Conservation (phyloP, 352 stramenopile genomes). For the Phytophthora megakarya region DNA sequence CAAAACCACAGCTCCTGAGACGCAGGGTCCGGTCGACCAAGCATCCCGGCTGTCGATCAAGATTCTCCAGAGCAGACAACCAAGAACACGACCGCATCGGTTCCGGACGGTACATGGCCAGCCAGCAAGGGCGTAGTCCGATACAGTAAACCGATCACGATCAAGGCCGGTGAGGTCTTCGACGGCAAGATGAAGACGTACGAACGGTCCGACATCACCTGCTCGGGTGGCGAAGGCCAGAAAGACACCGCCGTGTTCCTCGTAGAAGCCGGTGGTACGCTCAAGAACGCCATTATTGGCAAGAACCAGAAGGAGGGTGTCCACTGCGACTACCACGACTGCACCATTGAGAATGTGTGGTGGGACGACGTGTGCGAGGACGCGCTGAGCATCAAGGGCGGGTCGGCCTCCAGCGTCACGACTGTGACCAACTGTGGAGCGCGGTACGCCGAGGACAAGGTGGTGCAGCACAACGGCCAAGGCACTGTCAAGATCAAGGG, state of each 20-base stretch:
- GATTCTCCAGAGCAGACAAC: no score
- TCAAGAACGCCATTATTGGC: slow-evolving; percentile 54
- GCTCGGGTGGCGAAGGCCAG: slow-evolving; percentile 36
- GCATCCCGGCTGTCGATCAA: no score
- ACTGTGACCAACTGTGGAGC: slow-evolving; percentile 41
- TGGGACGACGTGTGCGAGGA: slow-evolving; percentile 35
- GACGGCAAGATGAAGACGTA: slow-evolving; percentile 46
- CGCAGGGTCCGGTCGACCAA: no score
- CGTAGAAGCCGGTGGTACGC: slow-evolving; percentile 39
- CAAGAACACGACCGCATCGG: no score
- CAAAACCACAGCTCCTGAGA: no score
- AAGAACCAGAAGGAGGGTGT: slow-evolving; percentile 42
- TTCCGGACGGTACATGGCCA: slow-evolving; percentile 25
- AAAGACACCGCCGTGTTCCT: slow-evolving; percentile 42
- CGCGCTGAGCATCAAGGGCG: slow-evolving; percentile 43
- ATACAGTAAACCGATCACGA: slow-evolving; percentile 31
- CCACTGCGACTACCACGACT: slow-evolving; percentile 40
- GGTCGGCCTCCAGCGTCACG: slow-evolving; percentile 25
- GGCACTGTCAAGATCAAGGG: slow-evolving; percentile 6
- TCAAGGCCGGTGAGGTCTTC: slow-evolving; percentile 41
- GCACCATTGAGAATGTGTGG: no score
- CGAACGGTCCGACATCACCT: slow-evolving; percentile 37
- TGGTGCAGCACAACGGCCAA: slow-evolving; percentile 17
- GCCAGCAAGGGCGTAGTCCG: slow-evolving; percentile 24
- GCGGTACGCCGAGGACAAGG: slow-evolving; percentile 45